phyloP scores from a whole-genome alignment of 495 filamentous ascomycete genomes.

The Xylaria scruposa region DNA sequence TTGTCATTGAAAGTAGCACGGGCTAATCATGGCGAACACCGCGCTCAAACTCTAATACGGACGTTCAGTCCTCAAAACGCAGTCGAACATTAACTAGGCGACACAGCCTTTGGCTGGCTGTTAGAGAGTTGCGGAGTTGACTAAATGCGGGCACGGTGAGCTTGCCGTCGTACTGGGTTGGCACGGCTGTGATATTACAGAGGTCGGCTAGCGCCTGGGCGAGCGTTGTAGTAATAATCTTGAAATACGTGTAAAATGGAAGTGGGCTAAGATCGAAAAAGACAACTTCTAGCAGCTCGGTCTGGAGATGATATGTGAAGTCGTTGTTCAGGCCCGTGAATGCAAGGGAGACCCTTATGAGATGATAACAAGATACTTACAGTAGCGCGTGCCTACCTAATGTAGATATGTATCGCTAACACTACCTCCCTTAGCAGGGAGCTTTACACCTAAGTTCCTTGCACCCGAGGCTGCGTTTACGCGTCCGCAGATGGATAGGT shows the following conservation, averaged over 20 bases:
- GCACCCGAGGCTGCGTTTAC: background rate
- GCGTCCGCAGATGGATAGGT: background rate
- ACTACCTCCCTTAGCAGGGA: background rate
- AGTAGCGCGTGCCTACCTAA: background rate
- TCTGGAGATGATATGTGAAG: slow-evolving; percentile 21
- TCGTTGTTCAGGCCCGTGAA: slow-evolving; percentile 4
- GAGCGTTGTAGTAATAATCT: background rate
- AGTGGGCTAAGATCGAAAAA: slow-evolving; percentile 11
- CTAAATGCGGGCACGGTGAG: slow-evolving; percentile 25
- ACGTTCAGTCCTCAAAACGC: background rate
- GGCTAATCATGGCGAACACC: slow-evolving; percentile 18
- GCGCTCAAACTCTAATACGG: slow-evolving; percentile 3
- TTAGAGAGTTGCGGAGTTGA: slow-evolving; percentile 4
- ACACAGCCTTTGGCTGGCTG: background rate
- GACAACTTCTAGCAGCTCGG: background rate
- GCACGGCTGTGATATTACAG: background rate
- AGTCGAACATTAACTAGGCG: background rate
- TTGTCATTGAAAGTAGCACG: slow-evolving; percentile 25
- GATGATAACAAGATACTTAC: background rate
- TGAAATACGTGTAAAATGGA: slow-evolving; percentile 12
- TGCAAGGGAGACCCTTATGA: slow-evolving; percentile 11
- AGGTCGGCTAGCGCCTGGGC: background rate
- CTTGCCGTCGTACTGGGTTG: slow-evolving; percentile 13
- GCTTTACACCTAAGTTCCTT: background rate
- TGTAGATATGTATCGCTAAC: background rate